A percentile compares a stretch with the other conserved stretches of the same genome.
Conservation (phyloP, 2,329 filamentous ascomycete genomes). For the Podosphaera aphanis region DNA sequence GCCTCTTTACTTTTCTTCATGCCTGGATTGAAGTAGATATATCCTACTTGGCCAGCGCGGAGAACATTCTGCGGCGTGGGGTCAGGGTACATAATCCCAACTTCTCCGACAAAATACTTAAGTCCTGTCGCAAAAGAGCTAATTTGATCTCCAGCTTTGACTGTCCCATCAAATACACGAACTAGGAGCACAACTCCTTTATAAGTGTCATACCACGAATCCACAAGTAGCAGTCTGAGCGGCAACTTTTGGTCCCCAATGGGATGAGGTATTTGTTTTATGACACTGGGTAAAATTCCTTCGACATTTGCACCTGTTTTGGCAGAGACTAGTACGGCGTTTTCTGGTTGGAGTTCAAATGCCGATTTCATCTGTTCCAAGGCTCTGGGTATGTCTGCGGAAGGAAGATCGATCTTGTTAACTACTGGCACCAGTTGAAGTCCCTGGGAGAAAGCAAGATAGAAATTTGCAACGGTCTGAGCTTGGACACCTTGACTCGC, state of each 20-base stretch:
- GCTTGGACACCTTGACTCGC: slow-evolving; percentile 92
- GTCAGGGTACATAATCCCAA: slow-evolving; percentile 85
- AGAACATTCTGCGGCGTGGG: slow-evolving; percentile 61
- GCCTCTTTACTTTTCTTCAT: slow-evolving; percentile 86
- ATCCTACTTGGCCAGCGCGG: slow-evolving; percentile 83
- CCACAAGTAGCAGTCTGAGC: slow-evolving; percentile 66
- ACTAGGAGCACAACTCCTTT: slow-evolving; percentile 82
- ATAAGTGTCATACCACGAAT: slow-evolving; percentile 97
- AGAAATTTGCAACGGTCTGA: slow-evolving; percentile 96
- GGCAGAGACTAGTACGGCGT: slow-evolving; percentile 60
- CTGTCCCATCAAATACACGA: slow-evolving; percentile 67
- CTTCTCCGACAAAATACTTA: slow-evolving; percentile 84
- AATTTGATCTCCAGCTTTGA: slow-evolving; percentile 67
- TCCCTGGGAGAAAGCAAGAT: slow-evolving; percentile 82
- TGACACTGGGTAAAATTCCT: slow-evolving; percentile 59
- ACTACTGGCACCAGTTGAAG: slow-evolving; percentile 72
- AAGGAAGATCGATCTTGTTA: slow-evolving; percentile 88
- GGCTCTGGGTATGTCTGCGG: slow-evolving; percentile 67
- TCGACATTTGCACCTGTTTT: slow-evolving; percentile 83
- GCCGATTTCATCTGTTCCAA: slow-evolving; percentile 65
- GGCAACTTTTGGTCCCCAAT: slow-evolving; percentile 49
- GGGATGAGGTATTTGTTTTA: slow-evolving; percentile 65
- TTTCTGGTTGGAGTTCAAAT: slow-evolving; percentile 66
- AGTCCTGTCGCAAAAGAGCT: slow-evolving; percentile 68
- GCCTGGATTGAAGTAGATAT: slow-evolving; percentile 90